Evolutionary conservation across 352 stramenopile species (phyloP).

Genomic region (Phytophthora capsici): DNA sequence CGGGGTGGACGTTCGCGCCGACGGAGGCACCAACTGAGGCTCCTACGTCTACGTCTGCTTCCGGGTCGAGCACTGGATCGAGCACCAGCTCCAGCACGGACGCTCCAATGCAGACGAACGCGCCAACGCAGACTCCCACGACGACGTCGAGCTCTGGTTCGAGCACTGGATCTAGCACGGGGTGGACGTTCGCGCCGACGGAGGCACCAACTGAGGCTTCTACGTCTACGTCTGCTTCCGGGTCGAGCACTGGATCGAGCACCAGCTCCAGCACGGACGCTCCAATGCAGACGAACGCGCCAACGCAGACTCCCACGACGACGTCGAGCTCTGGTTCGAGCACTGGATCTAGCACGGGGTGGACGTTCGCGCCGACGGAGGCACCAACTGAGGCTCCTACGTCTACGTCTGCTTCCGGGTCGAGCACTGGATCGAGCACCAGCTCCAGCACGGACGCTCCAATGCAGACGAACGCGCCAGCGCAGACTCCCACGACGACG

Average conservation of each 20-base stretch:
- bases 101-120: neutral
- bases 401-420: conserved; percentile 1
- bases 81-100: too few species aligned
- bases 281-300: neutral
- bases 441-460: neutral
- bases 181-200: neutral
- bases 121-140: conserved; percentile 5
- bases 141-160: neutral
- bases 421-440: neutral
- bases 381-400: neutral
- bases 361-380: neutral
- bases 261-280: neutral
- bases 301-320: neutral
- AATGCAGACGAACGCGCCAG: neutral
- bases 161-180: neutral
- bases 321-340: neutral
- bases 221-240: neutral
- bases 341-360: neutral
- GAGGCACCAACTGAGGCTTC: too few species aligned
- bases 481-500: conserved; percentile 6
- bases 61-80: conserved; percentile 5
- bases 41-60: conserved; percentile 10
- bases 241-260: neutral
- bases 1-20: conserved; percentile 7
- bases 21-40: conserved; percentile 3